A percentile compares a stretch with the other conserved stretches of the same genome.
These are phyloP conservation scores for Exophiala aquamarina DNA, from an alignment of 2,329 filamentous ascomycete genomes.

Conservation along the genomic window DNA sequence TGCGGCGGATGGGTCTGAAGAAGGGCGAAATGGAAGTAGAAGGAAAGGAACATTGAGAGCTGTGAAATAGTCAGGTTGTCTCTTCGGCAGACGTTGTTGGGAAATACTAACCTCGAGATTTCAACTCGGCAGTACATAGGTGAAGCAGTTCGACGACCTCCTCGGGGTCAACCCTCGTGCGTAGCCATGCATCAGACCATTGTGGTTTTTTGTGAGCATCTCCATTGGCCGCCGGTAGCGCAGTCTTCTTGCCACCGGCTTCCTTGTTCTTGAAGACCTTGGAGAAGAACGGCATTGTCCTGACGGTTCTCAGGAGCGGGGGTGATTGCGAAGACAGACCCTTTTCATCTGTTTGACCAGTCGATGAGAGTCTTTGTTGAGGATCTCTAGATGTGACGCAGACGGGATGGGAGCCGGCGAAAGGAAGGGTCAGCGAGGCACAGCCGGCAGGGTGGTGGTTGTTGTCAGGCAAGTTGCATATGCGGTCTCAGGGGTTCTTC, in stretches of 20 bases:
- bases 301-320: not conserved
- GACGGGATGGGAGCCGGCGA: too few species aligned
- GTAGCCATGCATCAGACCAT: constrained; percentile 86
- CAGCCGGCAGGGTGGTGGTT: not conserved
- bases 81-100: constrained; percentile 17
- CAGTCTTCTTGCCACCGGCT: constrained; percentile 60
- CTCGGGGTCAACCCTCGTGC: constrained; percentile 78
- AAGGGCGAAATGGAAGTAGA: constrained; percentile 89
- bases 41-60: constrained; percentile 89
- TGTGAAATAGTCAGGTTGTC: constrained; percentile 42
- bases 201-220: constrained; percentile 66
- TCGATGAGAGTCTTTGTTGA: too few species aligned
- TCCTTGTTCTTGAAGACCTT: constrained; percentile 74
- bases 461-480: constrained; percentile 19
- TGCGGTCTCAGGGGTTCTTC: constrained; percentile 23
- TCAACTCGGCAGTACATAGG: constrained; percentile 86
- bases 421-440: too few species aligned
- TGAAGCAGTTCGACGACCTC: constrained; percentile 86
- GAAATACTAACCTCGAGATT: constrained; percentile 78
- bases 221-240: constrained; percentile 51
- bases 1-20: constrained; percentile 86
- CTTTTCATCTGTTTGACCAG: constrained; percentile 17
- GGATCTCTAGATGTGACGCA: too few species aligned
- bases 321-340: not conserved
- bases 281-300: constrained; percentile 58